phyloP scores from a whole-genome alignment of 192 early-diverging fungal genomes.

The Coemansia erecta region DNA sequence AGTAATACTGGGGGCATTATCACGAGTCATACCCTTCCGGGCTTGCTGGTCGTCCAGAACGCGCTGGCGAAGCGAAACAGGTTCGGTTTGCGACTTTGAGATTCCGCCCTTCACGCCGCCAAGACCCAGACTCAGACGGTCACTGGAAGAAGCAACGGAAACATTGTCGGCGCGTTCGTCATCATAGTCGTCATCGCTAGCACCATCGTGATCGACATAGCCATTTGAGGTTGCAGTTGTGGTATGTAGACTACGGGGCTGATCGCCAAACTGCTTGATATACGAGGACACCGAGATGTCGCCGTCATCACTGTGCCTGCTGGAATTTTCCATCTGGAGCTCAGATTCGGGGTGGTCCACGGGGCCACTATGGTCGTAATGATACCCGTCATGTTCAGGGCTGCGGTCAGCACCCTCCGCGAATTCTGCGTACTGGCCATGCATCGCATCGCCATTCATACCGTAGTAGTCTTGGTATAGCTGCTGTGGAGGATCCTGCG shows the following conservation, averaged over 20 bases:
- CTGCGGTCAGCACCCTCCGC: neutral
- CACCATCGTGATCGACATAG: neutral
- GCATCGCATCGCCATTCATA: conserved; percentile 7
- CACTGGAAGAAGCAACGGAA: conserved; percentile 37
- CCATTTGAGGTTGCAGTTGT: neutral
- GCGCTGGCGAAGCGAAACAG: conserved; percentile 27
- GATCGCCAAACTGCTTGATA: conserved; percentile 40
- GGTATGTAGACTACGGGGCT: conserved; percentile 1
- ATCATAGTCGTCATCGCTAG: conserved; percentile 10
- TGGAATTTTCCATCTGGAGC: conserved; percentile 23
- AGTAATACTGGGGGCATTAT: conserved; percentile 8
- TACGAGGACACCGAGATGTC: conserved; percentile 37
- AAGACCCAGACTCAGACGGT: conserved; percentile 44
- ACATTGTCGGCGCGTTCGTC: conserved; percentile 25
- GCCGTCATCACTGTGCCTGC: conserved; percentile 35
- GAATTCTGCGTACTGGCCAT: conserved; percentile 9
- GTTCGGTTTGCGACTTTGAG: conserved; percentile 19
- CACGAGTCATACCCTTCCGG: conserved; percentile 5
- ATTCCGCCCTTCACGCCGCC: conserved; percentile 19
- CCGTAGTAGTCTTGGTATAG: conserved; percentile 4
- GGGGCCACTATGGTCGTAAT: neutral
- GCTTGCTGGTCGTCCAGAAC: conserved; percentile 18
- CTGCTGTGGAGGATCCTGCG: conserved; percentile 10
- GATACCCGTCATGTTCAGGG: neutral
- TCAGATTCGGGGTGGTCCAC: conserved; percentile 10